phyloP scores from a whole-genome alignment of 1,284 basidiomycete genomes.

The Tilletia horrida region DNA sequence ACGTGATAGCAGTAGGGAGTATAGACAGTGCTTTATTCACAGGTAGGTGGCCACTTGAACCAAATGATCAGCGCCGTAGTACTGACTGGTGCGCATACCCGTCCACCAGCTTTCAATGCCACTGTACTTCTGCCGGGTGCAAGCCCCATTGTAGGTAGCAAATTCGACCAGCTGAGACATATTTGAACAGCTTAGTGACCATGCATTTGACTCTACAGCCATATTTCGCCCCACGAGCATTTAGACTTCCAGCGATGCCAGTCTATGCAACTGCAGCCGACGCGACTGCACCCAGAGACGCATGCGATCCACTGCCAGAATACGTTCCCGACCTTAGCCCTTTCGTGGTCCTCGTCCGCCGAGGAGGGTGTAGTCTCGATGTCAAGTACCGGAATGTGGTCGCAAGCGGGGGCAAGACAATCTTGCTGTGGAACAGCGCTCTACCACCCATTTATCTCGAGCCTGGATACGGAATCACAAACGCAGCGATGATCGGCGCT shows the following conservation, averaged over 20 bases:
- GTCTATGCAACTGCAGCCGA: slow-evolving; percentile 51
- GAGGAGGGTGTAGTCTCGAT: slow-evolving; percentile 55
- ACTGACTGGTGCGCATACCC: not conserved
- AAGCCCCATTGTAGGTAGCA: slow-evolving; percentile 1
- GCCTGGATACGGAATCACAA: slow-evolving; percentile 16
- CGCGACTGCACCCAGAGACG: slow-evolving; percentile 58
- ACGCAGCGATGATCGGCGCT: slow-evolving; percentile 19
- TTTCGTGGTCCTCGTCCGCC: slow-evolving; percentile 60
- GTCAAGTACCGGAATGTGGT: slow-evolving; percentile 18
- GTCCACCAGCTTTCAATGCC: slow-evolving; percentile 18
- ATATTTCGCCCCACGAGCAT: slow-evolving; percentile 16
- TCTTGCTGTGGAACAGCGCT: slow-evolving; percentile 10
- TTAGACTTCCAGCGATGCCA: slow-evolving; percentile 19
- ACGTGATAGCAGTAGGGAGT: slow-evolving; percentile 21
- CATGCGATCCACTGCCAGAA: slow-evolving; percentile 62
- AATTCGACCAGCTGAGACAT: not conserved
- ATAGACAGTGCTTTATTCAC: slow-evolving; percentile 21
- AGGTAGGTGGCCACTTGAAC: not conserved
- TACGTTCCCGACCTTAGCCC: slow-evolving; percentile 61
- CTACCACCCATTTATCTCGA: slow-evolving; percentile 18
- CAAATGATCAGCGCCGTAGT: too few species aligned
- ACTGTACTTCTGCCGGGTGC: slow-evolving; percentile 5
- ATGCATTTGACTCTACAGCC: not conserved
- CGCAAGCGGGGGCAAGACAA: not conserved
- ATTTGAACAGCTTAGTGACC: not conserved